Base-by-base conservation (phyloP, 1,284 basidiomycete genomes). In the Volvariella surrecta region DNA sequence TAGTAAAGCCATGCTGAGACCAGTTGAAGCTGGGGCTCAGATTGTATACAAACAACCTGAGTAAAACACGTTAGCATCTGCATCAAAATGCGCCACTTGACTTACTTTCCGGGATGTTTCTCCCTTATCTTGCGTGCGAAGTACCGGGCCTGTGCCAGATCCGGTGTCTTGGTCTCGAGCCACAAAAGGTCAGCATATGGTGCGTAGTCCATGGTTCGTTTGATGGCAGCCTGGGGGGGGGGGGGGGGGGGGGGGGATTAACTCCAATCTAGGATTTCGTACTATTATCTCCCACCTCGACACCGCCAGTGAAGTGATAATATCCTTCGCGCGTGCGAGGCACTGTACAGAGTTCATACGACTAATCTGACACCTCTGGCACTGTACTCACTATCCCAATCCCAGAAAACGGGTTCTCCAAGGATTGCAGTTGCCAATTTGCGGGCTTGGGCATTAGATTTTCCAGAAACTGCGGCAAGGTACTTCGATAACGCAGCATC, bases 11-110 rank as follows among this genome's bases (percentile, higher is more conserved):
- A 55, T 88, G 83, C 9, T 73, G 76, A 20, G 76, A 71, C 92
- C 92, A 96, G 63, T 95, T 94, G 72, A 96, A 96, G 56, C 87
- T 90, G 2, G 91, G 92, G 55, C 88, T 91, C 48, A 95, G 67
- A 61, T 95, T 96, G 60, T 95, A 96, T n/a, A 94, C 91, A 53
- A 96, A 79, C 83, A 81, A 81, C 52, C 77, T 81, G 40, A 6
- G 13, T 40, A 20, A 40, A 18, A 6, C n/a, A n/a, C 4, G 7
- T 10, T 34, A 16, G 17, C 13, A 30, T 32, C 21, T 46, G 15
- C 8, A 30, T 30, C 13, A 34, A 3, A 45, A 42, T 40, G 37
- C 30, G 35, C 8, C 24, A 32, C 30, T 16, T 9, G 18, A 53
- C 70, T 46, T 47, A 79, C 79, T 89, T 91, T 55, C 74, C 80